A percentile compares a stretch with the other conserved stretches of the same genome.
Conservation (phyloP, 495 filamentous ascomycete species). For the Penicillium atrosanguineum region DNA sequence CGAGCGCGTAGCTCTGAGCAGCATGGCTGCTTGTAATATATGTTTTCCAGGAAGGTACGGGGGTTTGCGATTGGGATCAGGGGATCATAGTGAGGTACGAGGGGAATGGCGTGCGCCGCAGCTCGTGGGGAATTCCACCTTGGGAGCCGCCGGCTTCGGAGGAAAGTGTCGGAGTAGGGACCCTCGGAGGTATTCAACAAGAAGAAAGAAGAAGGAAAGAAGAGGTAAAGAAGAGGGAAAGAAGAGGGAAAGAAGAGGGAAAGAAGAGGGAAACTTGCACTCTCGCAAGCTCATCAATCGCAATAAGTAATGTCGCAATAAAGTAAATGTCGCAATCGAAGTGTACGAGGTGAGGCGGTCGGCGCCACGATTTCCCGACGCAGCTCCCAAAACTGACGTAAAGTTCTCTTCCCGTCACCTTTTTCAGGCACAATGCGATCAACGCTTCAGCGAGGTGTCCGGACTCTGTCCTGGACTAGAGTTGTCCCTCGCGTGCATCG, state of each 20-base stretch:
- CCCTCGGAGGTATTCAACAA: not conserved
- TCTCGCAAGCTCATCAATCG: not conserved
- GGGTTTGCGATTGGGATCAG: slow-evolving; percentile 16
- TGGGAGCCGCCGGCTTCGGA: slow-evolving; percentile 43
- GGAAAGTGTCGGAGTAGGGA: slow-evolving; percentile 22
- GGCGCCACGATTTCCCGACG: slow-evolving; percentile 30
- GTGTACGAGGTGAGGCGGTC: slow-evolving; percentile 12
- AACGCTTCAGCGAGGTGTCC: slow-evolving; percentile 38
- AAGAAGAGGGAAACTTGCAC: slow-evolving; percentile 2
- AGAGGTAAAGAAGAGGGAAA: no score
- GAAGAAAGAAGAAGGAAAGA: not conserved
- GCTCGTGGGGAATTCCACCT: slow-evolving; percentile 18
- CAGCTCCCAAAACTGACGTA: slow-evolving; percentile 33
- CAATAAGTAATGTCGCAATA: not conserved
- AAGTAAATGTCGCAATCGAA: slow-evolving; percentile 20
- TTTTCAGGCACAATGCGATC: slow-evolving; percentile 31
- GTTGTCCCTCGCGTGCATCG: slow-evolving; percentile 30
- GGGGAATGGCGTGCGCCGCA: slow-evolving; percentile 13
- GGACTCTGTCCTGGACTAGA: slow-evolving; percentile 39
- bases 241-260: not conserved
- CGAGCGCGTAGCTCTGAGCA: slow-evolving; percentile 43
- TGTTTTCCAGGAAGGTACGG: not conserved
- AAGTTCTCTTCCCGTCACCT: slow-evolving; percentile 15
- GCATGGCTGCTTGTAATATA: slow-evolving; percentile 31
- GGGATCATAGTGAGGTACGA: slow-evolving; percentile 28